These are phyloP conservation scores for Penicillium sp. DNA, from an alignment of 2,329 filamentous ascomycete genomes.

Conservation along the genomic window DNA sequence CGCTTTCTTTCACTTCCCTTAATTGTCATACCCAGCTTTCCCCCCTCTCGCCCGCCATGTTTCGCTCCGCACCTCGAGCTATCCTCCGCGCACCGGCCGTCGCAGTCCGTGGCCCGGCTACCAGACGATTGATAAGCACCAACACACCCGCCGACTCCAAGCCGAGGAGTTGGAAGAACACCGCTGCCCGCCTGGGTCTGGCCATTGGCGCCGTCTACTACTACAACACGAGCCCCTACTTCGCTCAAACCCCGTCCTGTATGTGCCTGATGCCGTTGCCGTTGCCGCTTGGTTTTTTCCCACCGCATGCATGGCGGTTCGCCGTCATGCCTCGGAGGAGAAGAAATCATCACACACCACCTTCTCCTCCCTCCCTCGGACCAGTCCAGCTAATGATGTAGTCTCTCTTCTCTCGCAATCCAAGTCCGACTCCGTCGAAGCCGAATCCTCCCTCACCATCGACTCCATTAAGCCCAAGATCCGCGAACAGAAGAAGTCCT, in stretches of 20 bases:
- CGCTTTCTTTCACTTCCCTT: constrained; percentile 10
- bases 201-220: constrained; percentile 75
- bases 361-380: no score
- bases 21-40: no score
- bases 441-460: constrained; percentile 49
- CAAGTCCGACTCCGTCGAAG: no score
- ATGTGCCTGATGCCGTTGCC: no score
- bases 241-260: no score
- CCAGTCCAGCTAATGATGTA: no score
- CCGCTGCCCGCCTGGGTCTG: constrained; percentile 62
- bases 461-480: constrained; percentile 57
- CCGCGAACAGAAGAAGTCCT: constrained; percentile 17
- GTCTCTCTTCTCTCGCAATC: no score
- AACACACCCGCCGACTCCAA: constrained; percentile 52
- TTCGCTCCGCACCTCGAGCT: constrained; percentile 43
- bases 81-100: constrained; percentile 33
- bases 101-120: constrained; percentile 26
- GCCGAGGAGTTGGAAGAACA: constrained; percentile 73
- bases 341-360: no score
- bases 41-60: constrained; percentile 38
- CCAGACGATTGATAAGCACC: constrained; percentile 49
- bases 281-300: not conserved
- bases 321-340: no score
- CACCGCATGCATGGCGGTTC: no score
- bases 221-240: constrained; percentile 89